Percentiles rank a stretch among this genome's conserved stretches.
phyloP scores from a whole-genome alignment of 2,329 filamentous ascomycete genomes.

The Alternaria triticina region DNA sequence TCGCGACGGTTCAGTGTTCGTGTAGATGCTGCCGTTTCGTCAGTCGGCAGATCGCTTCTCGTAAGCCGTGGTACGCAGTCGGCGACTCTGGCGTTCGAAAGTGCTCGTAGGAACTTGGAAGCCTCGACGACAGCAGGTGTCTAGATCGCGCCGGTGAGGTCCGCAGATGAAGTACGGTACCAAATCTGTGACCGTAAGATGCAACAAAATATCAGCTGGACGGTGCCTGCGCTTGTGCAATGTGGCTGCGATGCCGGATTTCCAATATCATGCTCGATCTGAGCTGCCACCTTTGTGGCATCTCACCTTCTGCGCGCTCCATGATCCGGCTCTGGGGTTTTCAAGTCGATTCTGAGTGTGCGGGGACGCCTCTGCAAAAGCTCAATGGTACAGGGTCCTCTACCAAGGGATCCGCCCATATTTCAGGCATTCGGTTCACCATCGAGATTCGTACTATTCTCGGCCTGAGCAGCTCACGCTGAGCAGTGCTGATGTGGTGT shows the following conservation, averaged over 20 bases:
- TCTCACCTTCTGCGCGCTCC: neutral
- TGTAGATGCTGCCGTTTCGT: neutral
- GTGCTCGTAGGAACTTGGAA: neutral
- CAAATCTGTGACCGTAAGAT: neutral
- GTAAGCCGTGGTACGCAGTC: neutral
- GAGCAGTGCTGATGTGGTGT: neutral
- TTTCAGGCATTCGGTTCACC: neutral
- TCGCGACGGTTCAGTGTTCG: neutral
- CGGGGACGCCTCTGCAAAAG: neutral
- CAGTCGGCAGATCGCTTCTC: neutral
- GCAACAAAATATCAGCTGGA: neutral
- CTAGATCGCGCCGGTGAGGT: neutral
- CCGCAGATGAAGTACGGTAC: neutral
- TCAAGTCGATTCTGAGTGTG: neutral
- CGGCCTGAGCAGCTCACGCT: neutral
- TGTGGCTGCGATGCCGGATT: neutral
- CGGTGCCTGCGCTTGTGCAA: neutral
- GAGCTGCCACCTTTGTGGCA: neutral
- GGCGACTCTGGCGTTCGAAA: neutral
- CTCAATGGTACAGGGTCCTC: neutral
- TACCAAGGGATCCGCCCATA: neutral
- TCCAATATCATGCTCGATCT: neutral
- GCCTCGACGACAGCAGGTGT: neutral
- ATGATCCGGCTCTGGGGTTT: neutral
- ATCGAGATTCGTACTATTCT: neutral